Base-by-base conservation (phyloP, 176 grass and related monocot species). In the Bromus sterilis region DNA sequence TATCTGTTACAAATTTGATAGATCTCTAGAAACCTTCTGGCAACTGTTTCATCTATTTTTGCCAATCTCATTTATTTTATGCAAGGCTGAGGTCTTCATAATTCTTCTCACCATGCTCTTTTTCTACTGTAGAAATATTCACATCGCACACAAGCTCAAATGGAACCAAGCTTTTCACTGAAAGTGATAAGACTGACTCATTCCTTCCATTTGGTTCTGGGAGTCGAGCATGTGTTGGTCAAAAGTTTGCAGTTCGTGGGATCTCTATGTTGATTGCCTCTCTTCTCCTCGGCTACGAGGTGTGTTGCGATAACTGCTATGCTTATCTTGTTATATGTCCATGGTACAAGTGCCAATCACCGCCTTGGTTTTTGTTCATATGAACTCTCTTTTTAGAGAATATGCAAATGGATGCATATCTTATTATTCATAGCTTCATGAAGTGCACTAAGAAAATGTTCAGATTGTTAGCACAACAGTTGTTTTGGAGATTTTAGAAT, bases 161-260 rank as follows among this genome's bases (percentile, higher is more conserved):
- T 25, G 26, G 18, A 39, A 48, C 42, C 13, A 57, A 77, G n/a
- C n/a, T 84, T 85, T 69, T 67, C 44, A 70, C 60, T 8, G 70
- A 87, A 23, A 66, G 76, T 61, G 65, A 83, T 67, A 90, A 86
- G 70, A 60, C 43, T 3, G 80, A 92, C 61, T 84, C 93, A 56
- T 87, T 99, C 79, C 87, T 95, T 90, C 79, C 93, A 71, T 99
- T 99, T 91, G 97, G 93, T 68, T 89, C 68, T 81, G 93, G 93
- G 49, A 87, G 82, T 75, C 90, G 91, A 73, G 83, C 87, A 65
- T 96, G 93, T 64, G 62, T 93, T 49, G 93, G 93, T 5, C 86
- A 96, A 85, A 99, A 84, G 74, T 96, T 89, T 87, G 89, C 75
- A 9, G 76, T 84, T 90, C 77, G 91, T 89, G 89, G 80, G 21